Evolutionary conservation across 306 rosid species (phyloP).

Genomic region (Quercus suber): DNA sequence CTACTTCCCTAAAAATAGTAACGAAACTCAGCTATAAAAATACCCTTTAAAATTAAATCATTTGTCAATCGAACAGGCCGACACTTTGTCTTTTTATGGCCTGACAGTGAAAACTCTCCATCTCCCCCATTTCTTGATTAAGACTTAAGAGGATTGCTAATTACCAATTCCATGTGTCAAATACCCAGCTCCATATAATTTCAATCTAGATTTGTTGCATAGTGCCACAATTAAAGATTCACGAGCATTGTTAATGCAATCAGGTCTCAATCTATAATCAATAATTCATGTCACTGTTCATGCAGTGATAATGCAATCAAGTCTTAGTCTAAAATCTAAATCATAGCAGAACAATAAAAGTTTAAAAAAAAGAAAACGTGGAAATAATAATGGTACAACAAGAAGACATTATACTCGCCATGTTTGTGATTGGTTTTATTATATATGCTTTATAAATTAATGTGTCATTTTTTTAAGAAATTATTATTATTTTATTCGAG

Average conservation of each 20-base stretch:
- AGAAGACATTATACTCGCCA: not conserved
- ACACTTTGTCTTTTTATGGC: not conserved
- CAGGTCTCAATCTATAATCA: not conserved
- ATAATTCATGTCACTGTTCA: too few relatives aligned
- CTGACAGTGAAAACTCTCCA: not conserved
- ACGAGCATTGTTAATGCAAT: not conserved
- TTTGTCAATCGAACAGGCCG: not conserved
- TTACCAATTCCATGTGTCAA: not conserved
- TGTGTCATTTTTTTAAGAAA: too few relatives aligned
- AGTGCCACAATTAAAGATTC: not conserved
- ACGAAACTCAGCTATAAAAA: not conserved
- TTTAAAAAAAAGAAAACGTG: not conserved
- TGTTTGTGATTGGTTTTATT: too few relatives aligned
- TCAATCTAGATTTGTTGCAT: not conserved
- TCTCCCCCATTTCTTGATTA: not conserved
- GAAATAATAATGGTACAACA: not conserved
- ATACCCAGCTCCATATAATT: not conserved
- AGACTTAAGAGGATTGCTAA: not conserved
- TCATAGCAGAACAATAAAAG: not conserved
- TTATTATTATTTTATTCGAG: too few relatives aligned
- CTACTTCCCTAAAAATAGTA: not conserved
- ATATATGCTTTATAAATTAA: too few relatives aligned
- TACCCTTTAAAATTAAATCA: not conserved
- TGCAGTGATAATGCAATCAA: too few relatives aligned
- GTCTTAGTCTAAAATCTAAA: not conserved